Evolutionary conservation across 1,284 basidiomycete species (phyloP).

Genomic region (Microstroma glucosiphilum): DNA sequence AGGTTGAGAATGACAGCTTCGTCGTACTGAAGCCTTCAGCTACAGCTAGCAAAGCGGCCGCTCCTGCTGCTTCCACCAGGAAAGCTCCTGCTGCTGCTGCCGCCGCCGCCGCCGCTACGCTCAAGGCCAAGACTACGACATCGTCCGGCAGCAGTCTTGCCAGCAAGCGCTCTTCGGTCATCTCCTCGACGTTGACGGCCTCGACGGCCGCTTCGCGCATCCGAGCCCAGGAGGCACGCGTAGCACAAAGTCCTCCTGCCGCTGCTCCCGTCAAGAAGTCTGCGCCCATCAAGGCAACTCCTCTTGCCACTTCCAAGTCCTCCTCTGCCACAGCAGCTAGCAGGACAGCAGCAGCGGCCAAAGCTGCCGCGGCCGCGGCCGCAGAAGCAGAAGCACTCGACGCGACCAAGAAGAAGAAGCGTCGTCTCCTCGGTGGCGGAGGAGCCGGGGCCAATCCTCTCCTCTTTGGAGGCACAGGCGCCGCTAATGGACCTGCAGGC

Average conservation of each 20-base stretch:
- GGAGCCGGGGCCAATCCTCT: neutral
- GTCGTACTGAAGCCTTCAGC: neutral
- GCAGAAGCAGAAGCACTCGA: neutral
- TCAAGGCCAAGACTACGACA: neutral
- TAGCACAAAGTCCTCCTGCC: no score
- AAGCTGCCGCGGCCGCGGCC: neutral
- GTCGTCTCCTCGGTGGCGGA: neutral
- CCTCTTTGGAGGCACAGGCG: neutral
- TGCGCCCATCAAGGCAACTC: neutral
- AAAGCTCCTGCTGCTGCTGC: neutral
- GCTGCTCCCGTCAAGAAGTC: neutral
- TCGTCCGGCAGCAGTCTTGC: neutral
- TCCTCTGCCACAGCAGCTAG: neutral
- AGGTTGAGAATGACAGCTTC: neutral
- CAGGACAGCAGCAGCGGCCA: neutral
- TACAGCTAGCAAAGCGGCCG: neutral
- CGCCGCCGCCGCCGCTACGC: neutral
- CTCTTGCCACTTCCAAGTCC: neutral
- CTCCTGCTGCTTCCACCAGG: neutral
- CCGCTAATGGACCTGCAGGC: neutral
- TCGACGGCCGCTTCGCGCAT: no score
- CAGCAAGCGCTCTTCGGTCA: neutral
- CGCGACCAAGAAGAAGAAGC: conserved; percentile 1
- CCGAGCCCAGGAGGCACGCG: no score
- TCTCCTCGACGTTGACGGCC: no score